Conservation (phyloP, 352 stramenopile genomes). For the Phytophthora megakarya region DNA sequence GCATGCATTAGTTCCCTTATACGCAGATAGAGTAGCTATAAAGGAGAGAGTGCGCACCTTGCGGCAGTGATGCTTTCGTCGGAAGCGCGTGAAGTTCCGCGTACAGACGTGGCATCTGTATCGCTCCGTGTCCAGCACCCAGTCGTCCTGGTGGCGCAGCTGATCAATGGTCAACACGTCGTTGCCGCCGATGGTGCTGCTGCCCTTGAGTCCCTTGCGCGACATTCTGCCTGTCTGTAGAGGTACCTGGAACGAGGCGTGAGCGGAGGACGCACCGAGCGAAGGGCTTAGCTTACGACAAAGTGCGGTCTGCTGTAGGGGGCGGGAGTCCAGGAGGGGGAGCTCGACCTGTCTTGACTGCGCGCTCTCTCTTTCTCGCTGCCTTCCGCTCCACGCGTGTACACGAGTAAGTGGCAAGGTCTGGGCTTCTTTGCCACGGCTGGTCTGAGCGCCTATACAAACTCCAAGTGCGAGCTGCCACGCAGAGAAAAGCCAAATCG, state of each 20-base stretch:
- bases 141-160: slow-evolving; percentile 88
- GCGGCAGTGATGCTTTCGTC: slow-evolving; percentile 89
- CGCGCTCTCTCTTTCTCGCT: slow-evolving; percentile 23
- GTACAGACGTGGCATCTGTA: slow-evolving; percentile 90
- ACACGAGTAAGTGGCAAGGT: slow-evolving; percentile 31
- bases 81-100: slow-evolving; percentile 88
- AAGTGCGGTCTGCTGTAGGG: slow-evolving; percentile 23
- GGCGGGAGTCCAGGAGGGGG: slow-evolving; percentile 10
- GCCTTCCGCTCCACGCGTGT: slow-evolving; percentile 37
- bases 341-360: slow-evolving; percentile 21
- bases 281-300: slow-evolving; percentile 23
- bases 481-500: slow-evolving; percentile 21
- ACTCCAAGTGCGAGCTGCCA: slow-evolving; percentile 11
- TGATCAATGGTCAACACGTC: slow-evolving; percentile 90
- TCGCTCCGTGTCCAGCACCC: slow-evolving; percentile 87
- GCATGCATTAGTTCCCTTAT: no score
- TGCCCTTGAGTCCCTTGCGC: slow-evolving; percentile 72
- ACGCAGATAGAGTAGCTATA: no score
- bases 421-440: slow-evolving; percentile 26
- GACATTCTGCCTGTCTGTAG: slow-evolving; percentile 60
- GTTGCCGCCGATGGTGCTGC: slow-evolving; percentile 72
- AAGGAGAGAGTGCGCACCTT: slow-evolving; percentile 52
- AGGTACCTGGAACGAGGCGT: no score
- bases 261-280: slow-evolving; percentile 5
- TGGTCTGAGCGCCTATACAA: slow-evolving; percentile 36